Conservation (phyloP, 73 alveolate species). For the Paramecium caudatum region DNA sequence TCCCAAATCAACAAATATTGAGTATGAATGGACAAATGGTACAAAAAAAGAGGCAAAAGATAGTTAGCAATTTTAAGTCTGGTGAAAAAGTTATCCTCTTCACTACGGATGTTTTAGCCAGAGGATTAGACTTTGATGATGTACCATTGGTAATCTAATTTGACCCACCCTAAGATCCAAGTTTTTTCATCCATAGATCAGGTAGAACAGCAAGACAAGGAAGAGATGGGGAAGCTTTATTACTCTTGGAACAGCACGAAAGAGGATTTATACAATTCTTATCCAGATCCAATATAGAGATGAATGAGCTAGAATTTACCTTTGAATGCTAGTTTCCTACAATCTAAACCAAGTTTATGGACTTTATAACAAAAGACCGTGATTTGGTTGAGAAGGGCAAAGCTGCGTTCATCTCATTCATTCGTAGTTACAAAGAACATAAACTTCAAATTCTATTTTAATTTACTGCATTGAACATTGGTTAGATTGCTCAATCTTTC, state of each 20-base stretch:
- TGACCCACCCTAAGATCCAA: constrained; percentile 49
- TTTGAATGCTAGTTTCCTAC: not conserved
- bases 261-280: constrained; percentile 39
- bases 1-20: constrained; percentile 74
- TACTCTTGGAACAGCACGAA: constrained; percentile 10
- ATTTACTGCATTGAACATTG: constrained; percentile 91
- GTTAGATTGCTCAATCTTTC: constrained; percentile 95
- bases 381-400: constrained; percentile 96
- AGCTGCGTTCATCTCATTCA: constrained; percentile 95
- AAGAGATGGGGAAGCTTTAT: constrained; percentile 32
- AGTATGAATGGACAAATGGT: constrained; percentile 98
- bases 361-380: constrained; percentile 83
- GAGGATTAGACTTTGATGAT: constrained; percentile 89
- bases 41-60: constrained; percentile 94
- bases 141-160: constrained; percentile 42
- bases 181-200: constrained; percentile 57
- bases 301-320: not conserved
- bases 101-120: constrained; percentile 99
- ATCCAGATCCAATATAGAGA: not conserved
- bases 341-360: not conserved
- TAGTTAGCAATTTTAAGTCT: constrained; percentile 82
- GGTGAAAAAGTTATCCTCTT: constrained; percentile 86
- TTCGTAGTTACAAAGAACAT: constrained; percentile 98
- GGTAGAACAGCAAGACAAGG: constrained; percentile 66
- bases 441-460: constrained; percentile 88